Conservation (phyloP, 2,329 filamentous ascomycete genomes). For the Cercospora sojina region DNA sequence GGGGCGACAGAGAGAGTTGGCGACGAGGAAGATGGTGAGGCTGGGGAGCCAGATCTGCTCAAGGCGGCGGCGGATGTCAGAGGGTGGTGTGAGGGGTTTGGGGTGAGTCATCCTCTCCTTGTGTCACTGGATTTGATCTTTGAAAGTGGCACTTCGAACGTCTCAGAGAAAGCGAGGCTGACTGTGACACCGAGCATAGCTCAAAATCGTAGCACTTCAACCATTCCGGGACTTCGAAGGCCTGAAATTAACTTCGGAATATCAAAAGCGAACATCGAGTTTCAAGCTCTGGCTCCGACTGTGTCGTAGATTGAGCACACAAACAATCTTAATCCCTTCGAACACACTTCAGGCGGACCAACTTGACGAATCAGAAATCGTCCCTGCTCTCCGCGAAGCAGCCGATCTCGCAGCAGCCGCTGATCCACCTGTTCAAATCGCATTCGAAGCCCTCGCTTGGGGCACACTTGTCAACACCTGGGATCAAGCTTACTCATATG, state of each 20-base stretch:
- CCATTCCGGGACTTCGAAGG: constrained; percentile 78
- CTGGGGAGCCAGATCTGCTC: constrained; percentile 40
- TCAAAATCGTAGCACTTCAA: constrained; percentile 67
- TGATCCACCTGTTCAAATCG: constrained; percentile 58
- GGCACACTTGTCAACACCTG: constrained; percentile 68
- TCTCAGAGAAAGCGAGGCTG: not conserved
- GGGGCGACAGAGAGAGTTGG: constrained; percentile 38
- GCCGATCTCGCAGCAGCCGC: constrained; percentile 65
- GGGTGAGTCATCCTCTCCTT: constrained; percentile 8
- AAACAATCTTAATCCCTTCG: constrained; percentile 71
- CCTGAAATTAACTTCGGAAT: constrained; percentile 59
- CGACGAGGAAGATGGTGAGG: constrained; percentile 36
- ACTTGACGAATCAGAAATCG: constrained; percentile 55
- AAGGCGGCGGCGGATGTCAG: constrained; percentile 59
- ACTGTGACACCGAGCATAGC: constrained; percentile 16
- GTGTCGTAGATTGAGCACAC: constrained; percentile 61
- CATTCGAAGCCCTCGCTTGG: constrained; percentile 72
- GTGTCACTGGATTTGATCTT: not conserved
- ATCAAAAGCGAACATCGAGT: constrained; percentile 59
- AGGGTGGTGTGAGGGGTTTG: constrained; percentile 55
- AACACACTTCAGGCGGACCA: constrained; percentile 60
- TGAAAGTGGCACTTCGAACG: not conserved
- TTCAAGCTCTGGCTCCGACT: constrained; percentile 68
- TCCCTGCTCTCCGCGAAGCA: constrained; percentile 60
- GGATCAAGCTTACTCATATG: constrained; percentile 69